Conservation (phyloP, 257 asterid genomes). For the Paraleonurus japonicus region DNA sequence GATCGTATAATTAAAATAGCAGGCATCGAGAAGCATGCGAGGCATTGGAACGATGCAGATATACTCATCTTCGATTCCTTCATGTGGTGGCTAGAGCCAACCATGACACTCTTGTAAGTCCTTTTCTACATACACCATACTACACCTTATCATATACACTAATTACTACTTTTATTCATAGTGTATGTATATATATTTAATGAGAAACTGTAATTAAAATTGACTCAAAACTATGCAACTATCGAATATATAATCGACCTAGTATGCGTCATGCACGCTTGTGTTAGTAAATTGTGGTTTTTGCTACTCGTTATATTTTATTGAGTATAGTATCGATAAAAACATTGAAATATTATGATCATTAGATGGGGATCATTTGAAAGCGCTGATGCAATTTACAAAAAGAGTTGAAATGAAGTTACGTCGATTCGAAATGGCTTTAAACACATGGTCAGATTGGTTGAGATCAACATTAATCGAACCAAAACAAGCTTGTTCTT, state of each 20-base stretch:
- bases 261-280: no score
- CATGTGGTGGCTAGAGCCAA: constrained; percentile 73
- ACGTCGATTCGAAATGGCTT: constrained; percentile 24
- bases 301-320: background rate
- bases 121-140: background rate
- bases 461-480: constrained; percentile 45
- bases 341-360: background rate
- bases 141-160: no score
- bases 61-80: constrained; percentile 68
- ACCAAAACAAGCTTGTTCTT: constrained; percentile 45
- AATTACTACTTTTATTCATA: no score
- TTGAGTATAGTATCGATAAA: no score
- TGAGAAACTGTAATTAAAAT: no score
- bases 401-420: constrained; percentile 2
- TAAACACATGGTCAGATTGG: constrained; percentile 13
- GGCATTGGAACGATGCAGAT: constrained; percentile 79
- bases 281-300: background rate
- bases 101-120: constrained; percentile 61
- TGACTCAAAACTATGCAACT: no score
- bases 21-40: constrained; percentile 75
- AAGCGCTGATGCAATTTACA: constrained; percentile 12
- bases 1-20: constrained; percentile 50
- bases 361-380: constrained; percentile 56
- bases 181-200: no score
- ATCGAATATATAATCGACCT: no score